Evolutionary conservation across 148 eudicot species (phyloP).

Genomic region (Cornus kousa): DNA sequence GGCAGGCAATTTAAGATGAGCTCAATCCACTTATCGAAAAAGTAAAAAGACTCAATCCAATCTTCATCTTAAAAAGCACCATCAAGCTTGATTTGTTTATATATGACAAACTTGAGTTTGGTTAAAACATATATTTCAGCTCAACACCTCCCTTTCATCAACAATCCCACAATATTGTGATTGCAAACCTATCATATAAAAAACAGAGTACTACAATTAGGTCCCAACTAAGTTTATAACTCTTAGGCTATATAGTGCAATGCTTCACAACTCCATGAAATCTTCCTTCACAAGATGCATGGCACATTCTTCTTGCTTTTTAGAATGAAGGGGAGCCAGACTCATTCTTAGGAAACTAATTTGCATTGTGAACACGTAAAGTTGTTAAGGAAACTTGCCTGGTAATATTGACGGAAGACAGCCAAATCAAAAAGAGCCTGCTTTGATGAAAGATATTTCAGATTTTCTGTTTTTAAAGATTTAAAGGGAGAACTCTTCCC

Average conservation of each 20-base stretch:
- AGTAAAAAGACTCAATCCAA: no score
- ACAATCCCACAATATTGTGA: neutral
- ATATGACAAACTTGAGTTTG: neutral
- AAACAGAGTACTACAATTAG: neutral
- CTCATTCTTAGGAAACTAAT: neutral
- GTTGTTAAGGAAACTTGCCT: conserved; percentile 41
- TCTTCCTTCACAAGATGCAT: neutral
- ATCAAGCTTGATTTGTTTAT: neutral
- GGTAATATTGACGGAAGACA: conserved; percentile 79
- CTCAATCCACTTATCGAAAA: no score
- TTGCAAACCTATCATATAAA: neutral
- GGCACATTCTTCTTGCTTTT: conserved; percentile 3
- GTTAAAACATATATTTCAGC: neutral
- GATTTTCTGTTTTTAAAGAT: conserved; percentile 64
- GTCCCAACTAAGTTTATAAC: neutral
- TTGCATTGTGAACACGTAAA: neutral
- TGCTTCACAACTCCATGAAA: neutral
- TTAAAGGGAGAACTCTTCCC: conserved; percentile 93
- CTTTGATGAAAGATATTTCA: conserved; percentile 86
- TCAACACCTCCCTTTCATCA: neutral
- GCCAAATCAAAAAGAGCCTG: conserved; percentile 98
- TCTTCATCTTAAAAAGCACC: neutral
- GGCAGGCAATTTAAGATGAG: neutral
- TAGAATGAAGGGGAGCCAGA: neutral
- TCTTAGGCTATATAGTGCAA: neutral